Base-by-base conservation (phyloP, 345 rosid genomes). In the Erysimum cheiranthoides region DNA sequence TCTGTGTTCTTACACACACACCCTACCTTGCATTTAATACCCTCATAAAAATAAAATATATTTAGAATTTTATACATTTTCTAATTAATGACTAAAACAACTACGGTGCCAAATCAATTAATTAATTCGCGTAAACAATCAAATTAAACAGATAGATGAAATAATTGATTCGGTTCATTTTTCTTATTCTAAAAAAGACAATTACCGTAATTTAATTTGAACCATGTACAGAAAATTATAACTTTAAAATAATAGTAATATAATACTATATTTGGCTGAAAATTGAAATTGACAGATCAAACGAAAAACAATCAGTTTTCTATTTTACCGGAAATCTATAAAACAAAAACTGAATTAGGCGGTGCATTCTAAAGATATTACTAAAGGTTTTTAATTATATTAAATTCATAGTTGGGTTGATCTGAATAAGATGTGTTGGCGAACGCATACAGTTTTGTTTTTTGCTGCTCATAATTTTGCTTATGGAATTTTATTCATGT, bases 11-110 rank as follows among this genome's bases (percentile, higher is more conserved):
- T 61, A 76, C 80, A 76, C 74, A 56, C 42, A 57, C 73, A 40
- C 71, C 40, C 56, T 76, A 62, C 75, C 40, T 71, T 71, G 66
- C 80, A 77, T 77, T 77, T 28, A 71, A 56, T 77, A 77, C 6
- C 66, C 45, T 46, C 10, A 7, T 64, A 8, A 14, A 11, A 25
- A 5, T 6, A 60, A 35, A 10, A 11, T 40, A 1, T 40, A 38
- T 39, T 47, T n/a, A 43, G 46, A 39, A 13, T 51, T 56, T 68
- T 67, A 17, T 75, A 60, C 59, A 17, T 58, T 40, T 60, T 49
- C 43, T 8, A 13, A 30, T 50, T 58, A 11, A 10, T 36, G 10
- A 28, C 7, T 57, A 10, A 25, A 6, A 66, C 4, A 27, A 46
- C 34, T 58, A 66, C 5, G 12, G 40, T 73, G 64, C 3, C 47